Conservation (phyloP, 139 green algal genomes). For the Nannochloris sp. region DNA sequence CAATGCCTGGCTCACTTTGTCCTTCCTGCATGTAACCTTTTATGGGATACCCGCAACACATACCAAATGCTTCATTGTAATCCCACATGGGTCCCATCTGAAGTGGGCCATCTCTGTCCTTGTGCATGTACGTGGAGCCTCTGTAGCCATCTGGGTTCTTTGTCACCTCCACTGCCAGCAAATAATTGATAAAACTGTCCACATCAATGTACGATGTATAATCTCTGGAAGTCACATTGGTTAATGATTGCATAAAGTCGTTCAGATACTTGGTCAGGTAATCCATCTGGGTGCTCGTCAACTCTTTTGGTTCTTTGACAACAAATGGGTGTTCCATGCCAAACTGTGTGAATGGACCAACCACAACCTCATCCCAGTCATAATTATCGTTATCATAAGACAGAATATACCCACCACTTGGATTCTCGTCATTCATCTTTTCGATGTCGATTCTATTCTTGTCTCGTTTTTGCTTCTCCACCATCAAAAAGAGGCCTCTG, state of each 20-base stretch:
- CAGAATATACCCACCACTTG: conserved; percentile 40
- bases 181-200: conserved; percentile 38
- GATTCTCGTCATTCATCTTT: conserved; percentile 9
- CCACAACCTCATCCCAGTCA: conserved; percentile 23
- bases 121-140: conserved; percentile 27
- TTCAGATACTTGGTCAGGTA: conserved; percentile 20
- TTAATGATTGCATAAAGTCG: conserved; percentile 8
- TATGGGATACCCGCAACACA: conserved; percentile 77
- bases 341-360: conserved; percentile 9
- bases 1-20: conserved; percentile 13
- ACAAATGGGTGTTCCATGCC: conserved; percentile 19
- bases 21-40: conserved; percentile 31
- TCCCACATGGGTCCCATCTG: conserved; percentile 21
- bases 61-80: conserved; percentile 59
- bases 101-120: conserved; percentile 22
- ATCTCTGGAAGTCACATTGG: conserved; percentile 7
- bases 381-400: conserved; percentile 52
- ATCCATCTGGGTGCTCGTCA: neutral
- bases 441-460: conserved; percentile 10
- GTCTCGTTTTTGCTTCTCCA: conserved; percentile 16
- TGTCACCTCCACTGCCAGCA: conserved; percentile 39
- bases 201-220: conserved; percentile 30
- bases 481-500: conserved; percentile 20
- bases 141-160: conserved; percentile 44
- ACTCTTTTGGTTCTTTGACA: conserved; percentile 8